A percentile compares a stretch with the other conserved stretches of the same genome.
Conservation (phyloP, 768 basidiomycete genomes). For the Lactarius tabidus region DNA sequence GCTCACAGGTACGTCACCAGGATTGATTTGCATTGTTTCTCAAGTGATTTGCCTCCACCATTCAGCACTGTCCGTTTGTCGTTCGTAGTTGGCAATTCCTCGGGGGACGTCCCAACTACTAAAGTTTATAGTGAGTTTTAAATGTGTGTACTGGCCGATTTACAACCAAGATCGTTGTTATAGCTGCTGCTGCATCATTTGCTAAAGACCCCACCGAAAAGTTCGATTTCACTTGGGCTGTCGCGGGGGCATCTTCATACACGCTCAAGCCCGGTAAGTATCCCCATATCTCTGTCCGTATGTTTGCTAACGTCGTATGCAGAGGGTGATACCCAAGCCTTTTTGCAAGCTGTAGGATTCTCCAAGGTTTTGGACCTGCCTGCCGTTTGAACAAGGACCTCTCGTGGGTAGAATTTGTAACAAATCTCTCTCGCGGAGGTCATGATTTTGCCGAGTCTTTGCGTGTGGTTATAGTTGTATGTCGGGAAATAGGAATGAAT, state of each 20-base stretch:
- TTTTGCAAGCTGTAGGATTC: background rate
- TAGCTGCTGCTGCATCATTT: background rate
- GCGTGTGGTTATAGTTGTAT: no score
- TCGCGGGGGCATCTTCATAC: background rate
- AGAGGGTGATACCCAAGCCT: background rate
- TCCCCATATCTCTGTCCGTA: background rate
- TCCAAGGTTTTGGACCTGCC: background rate
- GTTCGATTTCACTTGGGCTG: background rate
- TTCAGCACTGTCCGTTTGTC: background rate
- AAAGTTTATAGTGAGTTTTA: background rate
- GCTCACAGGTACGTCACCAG: background rate
- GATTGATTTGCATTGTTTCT: background rate
- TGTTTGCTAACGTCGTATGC: background rate
- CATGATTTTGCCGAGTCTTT: no score
- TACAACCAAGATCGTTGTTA: background rate
- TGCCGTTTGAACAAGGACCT: accelerated
- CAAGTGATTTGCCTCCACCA: background rate
- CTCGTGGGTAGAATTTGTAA: no score
- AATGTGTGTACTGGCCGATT: background rate
- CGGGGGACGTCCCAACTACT: background rate
- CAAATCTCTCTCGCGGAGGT: no score
- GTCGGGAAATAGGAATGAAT: no score
- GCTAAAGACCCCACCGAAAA: background rate
- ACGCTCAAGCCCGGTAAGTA: background rate
- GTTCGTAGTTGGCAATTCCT: background rate